Base-by-base conservation (phyloP, 129 eudicot species). In the Heracleum sosnowskyi region DNA sequence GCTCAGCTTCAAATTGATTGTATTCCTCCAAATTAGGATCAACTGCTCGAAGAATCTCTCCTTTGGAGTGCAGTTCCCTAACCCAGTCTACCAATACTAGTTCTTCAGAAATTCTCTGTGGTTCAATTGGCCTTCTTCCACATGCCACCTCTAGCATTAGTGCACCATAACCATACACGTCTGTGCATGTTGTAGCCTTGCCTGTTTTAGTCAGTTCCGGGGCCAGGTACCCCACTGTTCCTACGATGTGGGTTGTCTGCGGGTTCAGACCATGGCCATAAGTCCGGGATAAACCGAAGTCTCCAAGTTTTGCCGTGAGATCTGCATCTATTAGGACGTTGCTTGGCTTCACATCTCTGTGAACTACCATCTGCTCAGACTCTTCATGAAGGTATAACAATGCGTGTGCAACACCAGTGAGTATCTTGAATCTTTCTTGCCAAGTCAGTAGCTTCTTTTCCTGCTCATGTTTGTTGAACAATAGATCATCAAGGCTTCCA, bases 331-430 rank as follows among this genome's bases (percentile, higher is more conserved):
- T 76, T 28, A 84, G 84, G 35, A 80, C 79, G 13, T 80, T 84
- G 74, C 87, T 84, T 36, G 81, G 84, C 70, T 73, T 84, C 60
- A 84, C 79, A 47, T 84, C 87, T 28, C 84, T 77, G 60, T 84
- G 87, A 77, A 84, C 70, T 29, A 73, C 82, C 44, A 74, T 74
- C 5, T 77, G 81, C 22, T 84, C 78, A 49, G 84, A 84, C 74
- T 84, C 87, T 80, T 80, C 81, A 34, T 84, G 87, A 28, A 84
- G 87, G 73, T 84, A 84, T 60, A 84, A 45, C 26, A 84, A 69
- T 66, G 81, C 87, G 51, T 53, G 83, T 71, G 87, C 87, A 4
- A 84, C 83, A 22, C 81, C 87, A 34, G 77, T 66, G 35, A 84
- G 69, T 42, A 84, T 79, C 34, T 80, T 80, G 75, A 70, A 69